Evolutionary conservation across 305 asterid genomes (phyloP).

Genomic region (Fraxinus floribunda): DNA sequence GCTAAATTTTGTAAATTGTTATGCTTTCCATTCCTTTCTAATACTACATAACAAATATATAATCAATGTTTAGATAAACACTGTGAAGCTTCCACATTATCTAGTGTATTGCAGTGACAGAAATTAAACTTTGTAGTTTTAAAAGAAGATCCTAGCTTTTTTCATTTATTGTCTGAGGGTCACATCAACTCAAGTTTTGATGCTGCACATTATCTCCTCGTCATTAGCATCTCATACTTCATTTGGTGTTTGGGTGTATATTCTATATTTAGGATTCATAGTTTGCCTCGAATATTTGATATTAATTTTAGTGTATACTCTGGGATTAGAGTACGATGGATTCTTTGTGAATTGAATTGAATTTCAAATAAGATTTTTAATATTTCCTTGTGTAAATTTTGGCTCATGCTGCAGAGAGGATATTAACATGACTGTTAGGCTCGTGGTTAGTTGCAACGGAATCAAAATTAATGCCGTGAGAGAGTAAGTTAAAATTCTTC

Average conservation of each 20-base stretch:
- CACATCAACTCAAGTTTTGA: not conserved
- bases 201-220: not conserved
- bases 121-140: not conserved
- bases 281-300: not conserved
- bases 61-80: not conserved
- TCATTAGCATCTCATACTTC: not conserved
- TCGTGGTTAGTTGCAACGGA: conserved; percentile 91
- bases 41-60: not conserved
- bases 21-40: not conserved
- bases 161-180: not conserved
- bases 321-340: not conserved
- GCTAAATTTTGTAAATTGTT: not conserved
- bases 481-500: conserved; percentile 57
- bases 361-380: conserved; percentile 1
- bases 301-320: not conserved
- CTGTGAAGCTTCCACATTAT: not conserved
- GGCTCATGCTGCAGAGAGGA: conserved; percentile 72
- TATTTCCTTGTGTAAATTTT: conserved; percentile 21
- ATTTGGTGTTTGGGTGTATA: not conserved
- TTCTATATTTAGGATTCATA: not conserved
- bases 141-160: not conserved
- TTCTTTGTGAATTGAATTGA: not conserved
- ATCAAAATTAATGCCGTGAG: conserved; percentile 78
- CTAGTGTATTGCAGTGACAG: not conserved
- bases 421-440: conserved; percentile 92